Evolutionary conservation across 345 rosid species (phyloP), one percentile per base, ranked within the genome.

Genomic region (Ceriops zippeliana): DNA sequence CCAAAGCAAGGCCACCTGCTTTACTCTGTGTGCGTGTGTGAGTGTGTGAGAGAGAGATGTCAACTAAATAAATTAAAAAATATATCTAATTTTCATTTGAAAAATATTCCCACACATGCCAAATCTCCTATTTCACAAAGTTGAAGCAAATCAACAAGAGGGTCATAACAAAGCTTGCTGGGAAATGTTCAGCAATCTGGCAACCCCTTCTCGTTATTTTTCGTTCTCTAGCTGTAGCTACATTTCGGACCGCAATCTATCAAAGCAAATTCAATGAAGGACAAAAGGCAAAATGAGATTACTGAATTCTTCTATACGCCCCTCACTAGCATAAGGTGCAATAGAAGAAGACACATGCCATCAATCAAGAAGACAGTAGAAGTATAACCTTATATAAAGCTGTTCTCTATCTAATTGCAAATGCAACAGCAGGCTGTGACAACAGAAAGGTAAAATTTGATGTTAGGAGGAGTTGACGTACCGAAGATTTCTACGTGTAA

Each of bases 381-480:
- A 34, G 26, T 30, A 47, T 3, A 37, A 93, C 99, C 97, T 95
- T 93, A 70, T 93, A 70, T 89, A 88, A 66, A 95, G 87, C 68
- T 91, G 96, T 81, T 89, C 97, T 80, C 99, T 86, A 59, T 80
- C 99, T 86, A 59, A 91, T 89, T 65, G 96, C 93, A 78, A 89
- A 91, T 68, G 93, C 93, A 81, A 95, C 76, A 63, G 99, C 99
- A 72, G 96, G 97, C 97, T 90, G 86, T 79, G 62, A 68, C 46
- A 37, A 37, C 46, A 52, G 8, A 62, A 53, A 75, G 66, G 42
- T 7, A 52, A 66, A 35, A 24, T 7, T 51, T 37, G 10, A 53
- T n/a, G 7, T 2, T 28, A 61, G 28, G 65, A 34, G 62, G 65
- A 34, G 62, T 52, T 5, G 53, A 35, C 2, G 21, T 37, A 9